Base-by-base conservation (phyloP, 495 filamentous ascomycete species). In the Neurospora hispaniola region DNA sequence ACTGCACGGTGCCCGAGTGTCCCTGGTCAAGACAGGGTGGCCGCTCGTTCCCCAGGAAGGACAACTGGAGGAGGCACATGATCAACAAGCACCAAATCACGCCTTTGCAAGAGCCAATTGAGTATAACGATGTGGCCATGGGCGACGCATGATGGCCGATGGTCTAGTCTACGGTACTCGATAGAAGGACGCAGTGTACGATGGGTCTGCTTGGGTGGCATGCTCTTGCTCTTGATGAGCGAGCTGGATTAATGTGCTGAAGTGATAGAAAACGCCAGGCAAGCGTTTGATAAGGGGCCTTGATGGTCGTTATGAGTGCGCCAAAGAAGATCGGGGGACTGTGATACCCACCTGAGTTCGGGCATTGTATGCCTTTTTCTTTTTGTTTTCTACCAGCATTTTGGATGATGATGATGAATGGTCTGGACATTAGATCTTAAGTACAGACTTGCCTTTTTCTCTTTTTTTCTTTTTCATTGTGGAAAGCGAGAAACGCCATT, bases 61-160 rank as follows among this genome's bases (percentile, higher is more conserved):
- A 86, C 69, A 86, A 86, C 76, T 86, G 85, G 84, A 82, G 81
- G 72, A 75, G 85, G 59, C 85, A 86, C 72, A 86, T 86, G 81
- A 71, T 81, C 43, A 86, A 86, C 75, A 86, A 86, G 71, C 85
- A 86, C 72, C 75, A 76, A 18, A 79, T 79, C 70, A 76, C 75
- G 11, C 78, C 79, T 1, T 41, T 79, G 7, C 54, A 73, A n/a
- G 78, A 79, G 1, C 79, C 80, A 8, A 71, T 73, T 1, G 77
- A 82, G n/a, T 75, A 72, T 18, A 70, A 74, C 16, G 80, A 82
- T 18, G 74, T 75, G 20, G 46, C 46, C 4, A 77, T 80, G 76
- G 68, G 12, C 10, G 70, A 70, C 40, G 70, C 59, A 42, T 76
- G 71, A 77, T 59, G 39, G n/a, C 27, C 27, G 23, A 35, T 74